Percentiles rank a stretch among this genome's conserved stretches.
phyloP scores from a whole-genome alignment of 495 filamentous ascomycete genomes.

The Penicillium odoratum region DNA sequence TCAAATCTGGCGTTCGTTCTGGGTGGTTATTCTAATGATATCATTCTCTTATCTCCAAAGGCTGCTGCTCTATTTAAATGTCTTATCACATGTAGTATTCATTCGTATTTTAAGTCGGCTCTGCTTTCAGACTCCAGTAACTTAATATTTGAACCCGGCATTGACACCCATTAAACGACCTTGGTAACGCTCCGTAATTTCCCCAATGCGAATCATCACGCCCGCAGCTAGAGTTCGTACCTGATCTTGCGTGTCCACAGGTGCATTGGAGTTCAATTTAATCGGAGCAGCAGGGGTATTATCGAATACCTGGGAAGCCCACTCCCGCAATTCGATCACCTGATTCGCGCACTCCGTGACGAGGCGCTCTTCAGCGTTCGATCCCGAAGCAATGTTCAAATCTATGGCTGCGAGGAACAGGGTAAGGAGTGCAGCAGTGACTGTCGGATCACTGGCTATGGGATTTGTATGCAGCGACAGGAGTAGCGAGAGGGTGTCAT shows the following conservation, averaged over 20 bases:
- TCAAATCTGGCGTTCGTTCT: conserved; percentile 10
- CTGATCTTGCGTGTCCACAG: conserved; percentile 36
- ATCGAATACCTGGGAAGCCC: conserved; percentile 64
- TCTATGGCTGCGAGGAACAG: conserved; percentile 79
- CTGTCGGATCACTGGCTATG: conserved; percentile 54
- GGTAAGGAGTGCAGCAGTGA: conserved; percentile 75
- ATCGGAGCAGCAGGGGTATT: conserved; percentile 37
- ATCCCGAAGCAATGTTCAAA: conserved; percentile 62
- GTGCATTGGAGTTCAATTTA: conserved; percentile 34
- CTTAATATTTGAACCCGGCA: conserved; percentile 47
- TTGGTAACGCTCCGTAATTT: conserved; percentile 81
- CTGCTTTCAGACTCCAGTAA: not conserved
- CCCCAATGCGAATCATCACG: conserved; percentile 72
- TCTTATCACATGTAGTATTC: not conserved
- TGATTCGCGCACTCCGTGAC: conserved; percentile 52
- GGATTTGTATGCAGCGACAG: conserved; percentile 44
- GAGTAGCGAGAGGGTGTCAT: conserved; percentile 47
- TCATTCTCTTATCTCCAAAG: conserved; percentile 10
- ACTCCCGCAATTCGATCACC: conserved; percentile 45
- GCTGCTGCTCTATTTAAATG: not conserved
- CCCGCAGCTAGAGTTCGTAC: conserved; percentile 68
- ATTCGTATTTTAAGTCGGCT: not conserved
- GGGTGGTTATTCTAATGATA: conserved; percentile 20
- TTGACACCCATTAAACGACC: conserved; percentile 54
- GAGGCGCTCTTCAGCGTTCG: conserved; percentile 64